Conservation (phyloP, 306 rosid genomes). For the Clitoria ternatea region DNA sequence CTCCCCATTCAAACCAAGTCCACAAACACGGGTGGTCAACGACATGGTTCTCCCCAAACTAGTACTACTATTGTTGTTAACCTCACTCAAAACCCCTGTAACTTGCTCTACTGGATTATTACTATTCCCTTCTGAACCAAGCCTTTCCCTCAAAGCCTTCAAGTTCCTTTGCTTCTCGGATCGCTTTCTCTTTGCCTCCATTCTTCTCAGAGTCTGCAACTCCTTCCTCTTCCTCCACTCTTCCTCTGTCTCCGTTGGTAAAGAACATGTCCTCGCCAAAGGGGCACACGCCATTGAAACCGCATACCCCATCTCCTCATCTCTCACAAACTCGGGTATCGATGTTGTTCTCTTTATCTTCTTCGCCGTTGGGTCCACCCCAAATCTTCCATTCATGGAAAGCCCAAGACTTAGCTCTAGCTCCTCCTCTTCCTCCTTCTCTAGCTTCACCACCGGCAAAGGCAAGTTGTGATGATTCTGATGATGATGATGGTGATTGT, state of each 20-base stretch:
- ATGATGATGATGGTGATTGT: neutral
- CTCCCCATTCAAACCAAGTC: slow-evolving; percentile 28
- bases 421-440: slow-evolving; percentile 34
- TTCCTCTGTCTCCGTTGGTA: slow-evolving; percentile 62
- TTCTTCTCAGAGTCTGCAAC: slow-evolving; percentile 62
- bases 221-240: slow-evolving; percentile 78
- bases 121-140: slow-evolving; percentile 17
- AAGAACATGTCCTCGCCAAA: slow-evolving; percentile 55
- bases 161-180: slow-evolving; percentile 61
- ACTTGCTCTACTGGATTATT: slow-evolving; percentile 27
- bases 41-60: slow-evolving; percentile 26
- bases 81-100: slow-evolving; percentile 10
- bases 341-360: slow-evolving; percentile 54
- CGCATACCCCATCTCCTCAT: slow-evolving; percentile 19
- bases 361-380: slow-evolving; percentile 66
- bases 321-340: slow-evolving; percentile 41
- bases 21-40: slow-evolving; percentile 23
- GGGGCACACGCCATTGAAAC: neutral
- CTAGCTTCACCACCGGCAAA: slow-evolving; percentile 20
- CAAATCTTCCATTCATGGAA: slow-evolving; percentile 78
- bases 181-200: slow-evolving; percentile 70
- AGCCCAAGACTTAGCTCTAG: slow-evolving; percentile 67
- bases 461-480: neutral
- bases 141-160: slow-evolving; percentile 40
- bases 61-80: too few relatives aligned